phyloP scores from a whole-genome alignment of 345 rosid species.

The Salix viminalis region DNA sequence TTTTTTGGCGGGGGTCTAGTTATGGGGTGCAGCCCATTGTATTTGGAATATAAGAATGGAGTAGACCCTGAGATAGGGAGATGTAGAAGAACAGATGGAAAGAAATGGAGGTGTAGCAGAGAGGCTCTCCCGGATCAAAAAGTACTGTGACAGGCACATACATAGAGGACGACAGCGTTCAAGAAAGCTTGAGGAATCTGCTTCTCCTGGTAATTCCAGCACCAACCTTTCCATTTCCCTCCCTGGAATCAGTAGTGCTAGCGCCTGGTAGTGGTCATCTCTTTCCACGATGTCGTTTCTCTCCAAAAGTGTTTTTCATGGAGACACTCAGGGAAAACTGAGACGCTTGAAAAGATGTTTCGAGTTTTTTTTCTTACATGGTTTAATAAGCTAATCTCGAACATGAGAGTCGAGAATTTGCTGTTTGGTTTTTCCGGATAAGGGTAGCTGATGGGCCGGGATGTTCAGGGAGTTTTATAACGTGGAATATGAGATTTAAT shows the following conservation, averaged over 20 bases:
- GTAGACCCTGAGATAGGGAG: conserved; percentile 47
- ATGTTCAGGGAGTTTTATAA: no score
- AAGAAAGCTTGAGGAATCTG: conserved; percentile 54
- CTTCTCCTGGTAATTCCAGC: conserved; percentile 14
- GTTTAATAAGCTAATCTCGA: not conserved
- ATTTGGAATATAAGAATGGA: conserved; percentile 28
- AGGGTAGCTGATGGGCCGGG: no score
- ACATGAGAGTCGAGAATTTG: not conserved
- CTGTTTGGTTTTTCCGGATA: not conserved
- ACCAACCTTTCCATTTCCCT: conserved; percentile 42
- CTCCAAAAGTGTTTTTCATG: conserved; percentile 6
- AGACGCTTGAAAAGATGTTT: not conserved
- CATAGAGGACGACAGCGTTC: conserved; percentile 52
- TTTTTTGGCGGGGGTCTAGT: conserved; percentile 8
- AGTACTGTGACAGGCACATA: conserved; percentile 50
- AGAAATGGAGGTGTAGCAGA: conserved; percentile 58
- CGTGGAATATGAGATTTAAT: no score
- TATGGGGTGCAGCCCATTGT: conserved; percentile 11
- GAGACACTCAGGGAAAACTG: not conserved
- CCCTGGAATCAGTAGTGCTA: not conserved
- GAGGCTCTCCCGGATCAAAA: conserved; percentile 41
- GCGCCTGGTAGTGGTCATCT: not conserved
- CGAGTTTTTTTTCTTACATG: not conserved
- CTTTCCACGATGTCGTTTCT: conserved; percentile 11
- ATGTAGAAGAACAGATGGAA: conserved; percentile 58